Evolutionary conservation across 2,329 filamentous ascomycete species (phyloP), one percentile per base, ranked within the genome.

Genomic region (Pseudogymnoascus sp.): DNA sequence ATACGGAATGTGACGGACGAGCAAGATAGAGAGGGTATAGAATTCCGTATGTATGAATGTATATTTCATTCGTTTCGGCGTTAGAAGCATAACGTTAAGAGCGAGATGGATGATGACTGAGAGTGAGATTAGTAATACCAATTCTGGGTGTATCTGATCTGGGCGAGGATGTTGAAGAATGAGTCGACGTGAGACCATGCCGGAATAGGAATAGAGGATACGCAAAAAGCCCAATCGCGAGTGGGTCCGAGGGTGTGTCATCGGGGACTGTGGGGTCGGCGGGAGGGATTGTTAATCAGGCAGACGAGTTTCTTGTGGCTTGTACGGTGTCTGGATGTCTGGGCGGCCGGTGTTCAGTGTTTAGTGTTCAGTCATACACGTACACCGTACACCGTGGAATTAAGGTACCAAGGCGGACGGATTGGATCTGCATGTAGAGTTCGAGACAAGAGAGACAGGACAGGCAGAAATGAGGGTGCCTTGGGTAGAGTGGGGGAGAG

Each of bases 51-150:
- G 39, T 39, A 39, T 39, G 16, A n/a, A 38, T 39, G 37, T n/a
- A n/a, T 39, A 38, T 38, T 4, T 20, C 11, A 18, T 22, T 22
- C 39, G 41, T 28, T n/a, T 47, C 41, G 41, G 41, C 41, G 41
- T 47, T 43, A 47, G n/a, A 28, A 47, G 6, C 41, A 47, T 47
- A 47, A 47, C 41, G 41, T 47, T 47, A 47, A 47, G 41, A 47
- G 41, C 41, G 41, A 43, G n/a, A n/a, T n/a, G n/a, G n/a, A n/a
- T n/a, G n/a, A n/a, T n/a, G n/a, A n/a, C n/a, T n/a, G 20, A 25
- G 12, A n/a, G 3, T n/a, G 39, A 47, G 39, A 47, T 47, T 47
- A 47, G 11, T 47, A 47, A 47, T 47, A n/a, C 20, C 8, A 22
- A 11, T 25, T n/a, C 28, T 30, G 28, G n/a, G n/a, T n/a, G n/a